Evolutionary conservation across 371 early-diverging fungal genomes (phyloP), one percentile per base, ranked within the genome.

Genomic region (Umbelopsis sp.): DNA sequence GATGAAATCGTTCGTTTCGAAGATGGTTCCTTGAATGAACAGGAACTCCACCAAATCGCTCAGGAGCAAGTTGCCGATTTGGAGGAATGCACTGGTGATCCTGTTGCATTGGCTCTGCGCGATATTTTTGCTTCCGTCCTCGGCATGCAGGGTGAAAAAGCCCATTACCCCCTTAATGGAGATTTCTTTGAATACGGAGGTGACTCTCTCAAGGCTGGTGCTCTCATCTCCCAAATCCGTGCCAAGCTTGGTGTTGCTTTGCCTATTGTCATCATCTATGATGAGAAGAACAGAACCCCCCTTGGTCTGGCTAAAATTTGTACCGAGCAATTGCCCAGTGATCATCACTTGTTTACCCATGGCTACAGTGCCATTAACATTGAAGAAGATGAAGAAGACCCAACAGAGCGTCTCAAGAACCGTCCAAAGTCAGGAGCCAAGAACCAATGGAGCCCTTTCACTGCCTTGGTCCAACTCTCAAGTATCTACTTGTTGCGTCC

Each of bases 101-200:
- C 64, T 22, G 65, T 64, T 18, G 70, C 65, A 37, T 22, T 29
- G n/a, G 52, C 45, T 9, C 48, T 70, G 20, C 24, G 65, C 9
- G 63, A 46, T n/a, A 45, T 65, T 25, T 69, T 69, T 52, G 48
- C 25, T 46, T 57, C 63, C 6, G 72, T 71, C 24, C 70, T 69
- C 16, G 66, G 51, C 22, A 63, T 68, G 45, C 46, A 44, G 14
- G 48, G 25, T 20, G 63, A 46, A 38, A 67, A 69, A 11, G 50
- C 64, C 18, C 53, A 50, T 10, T 45, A 45, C 35, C 64, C 64
- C 44, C 64, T 64, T n/a, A 63, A 64, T 57, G 63, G 68, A 25
- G 74, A 76, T 67, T 74, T 76, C 65, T 76, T 76, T 66, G 70
- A 69, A 32, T 44, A 67, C 29, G 77, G 77, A 48, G 77, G 74